phyloP scores from a whole-genome alignment of 192 early-diverging fungal genomes.

The Coemansia brasiliensis region DNA sequence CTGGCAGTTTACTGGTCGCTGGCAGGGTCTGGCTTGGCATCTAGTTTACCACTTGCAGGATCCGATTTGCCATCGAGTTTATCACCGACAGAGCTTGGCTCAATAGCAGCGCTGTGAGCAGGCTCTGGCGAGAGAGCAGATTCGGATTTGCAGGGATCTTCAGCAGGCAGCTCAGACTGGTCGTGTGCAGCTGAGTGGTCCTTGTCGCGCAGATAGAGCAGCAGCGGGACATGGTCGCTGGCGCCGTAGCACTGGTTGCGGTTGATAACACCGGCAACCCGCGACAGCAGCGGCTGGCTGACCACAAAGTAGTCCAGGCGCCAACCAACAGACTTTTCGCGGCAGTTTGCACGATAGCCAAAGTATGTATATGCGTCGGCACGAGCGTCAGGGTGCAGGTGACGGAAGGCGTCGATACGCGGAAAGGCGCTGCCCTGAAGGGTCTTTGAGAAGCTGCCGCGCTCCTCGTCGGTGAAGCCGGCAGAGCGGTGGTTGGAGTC shows the following conservation, averaged over 20 bases:
- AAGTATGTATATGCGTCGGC: slow-evolving; percentile 74
- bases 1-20: too few species aligned
- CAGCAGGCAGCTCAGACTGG: neutral
- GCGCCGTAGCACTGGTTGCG: slow-evolving; percentile 80
- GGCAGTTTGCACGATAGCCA: slow-evolving; percentile 71
- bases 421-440: slow-evolving; percentile 53
- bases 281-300: slow-evolving; percentile 58
- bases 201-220: slow-evolving; percentile 52
- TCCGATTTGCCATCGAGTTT: too few species aligned
- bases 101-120: too few species aligned
- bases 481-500: slow-evolving; percentile 73
- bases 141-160: neutral
- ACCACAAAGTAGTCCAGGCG: slow-evolving; percentile 85
- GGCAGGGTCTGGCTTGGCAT: too few species aligned
- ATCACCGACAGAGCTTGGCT: too few species aligned
- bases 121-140: neutral
- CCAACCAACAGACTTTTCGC: slow-evolving; percentile 76
- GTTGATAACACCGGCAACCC: slow-evolving; percentile 64
- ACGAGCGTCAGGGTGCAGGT: slow-evolving; percentile 64
- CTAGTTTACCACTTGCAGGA: too few species aligned
- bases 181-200: slow-evolving; percentile 3
- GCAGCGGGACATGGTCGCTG: slow-evolving; percentile 85
- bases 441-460: slow-evolving; percentile 64
- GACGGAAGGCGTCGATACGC: slow-evolving; percentile 72
- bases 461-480: slow-evolving; percentile 83